Conservation (phyloP, 352 stramenopile species). For the Globisporangium cystogenes region DNA sequence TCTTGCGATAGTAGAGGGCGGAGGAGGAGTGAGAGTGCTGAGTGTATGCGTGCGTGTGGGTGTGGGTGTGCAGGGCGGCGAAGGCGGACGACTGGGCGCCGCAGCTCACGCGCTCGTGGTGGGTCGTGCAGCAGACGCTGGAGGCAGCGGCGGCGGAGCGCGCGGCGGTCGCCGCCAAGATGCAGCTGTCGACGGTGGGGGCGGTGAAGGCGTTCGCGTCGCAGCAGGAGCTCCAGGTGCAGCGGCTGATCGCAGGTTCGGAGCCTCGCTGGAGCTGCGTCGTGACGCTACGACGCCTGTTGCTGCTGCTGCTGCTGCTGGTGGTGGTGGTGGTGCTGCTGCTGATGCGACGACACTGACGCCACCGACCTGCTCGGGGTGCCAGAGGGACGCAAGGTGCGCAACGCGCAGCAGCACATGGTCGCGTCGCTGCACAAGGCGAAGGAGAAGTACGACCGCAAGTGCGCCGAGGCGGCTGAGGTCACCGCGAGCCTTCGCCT, state of each 20-base stretch:
- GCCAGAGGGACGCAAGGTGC: slow-evolving; percentile 68
- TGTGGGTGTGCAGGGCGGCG: slow-evolving; percentile 24
- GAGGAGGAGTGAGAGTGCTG: neutral
- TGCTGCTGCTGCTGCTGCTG: too few species aligned
- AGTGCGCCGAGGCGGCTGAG: slow-evolving; percentile 62
- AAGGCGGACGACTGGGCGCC: slow-evolving; percentile 69
- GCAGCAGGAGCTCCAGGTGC: slow-evolving; percentile 74
- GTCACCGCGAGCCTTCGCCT: slow-evolving; percentile 26
- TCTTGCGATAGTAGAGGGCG: neutral
- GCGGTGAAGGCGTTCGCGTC: slow-evolving; percentile 59
- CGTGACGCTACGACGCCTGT: too few species aligned
- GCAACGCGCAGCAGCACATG: slow-evolving; percentile 58
- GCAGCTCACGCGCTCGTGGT: slow-evolving; percentile 54
- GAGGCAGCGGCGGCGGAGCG: slow-evolving; percentile 49
- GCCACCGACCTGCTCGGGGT: neutral
- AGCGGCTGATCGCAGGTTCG: slow-evolving; percentile 63
- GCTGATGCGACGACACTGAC: too few species aligned
- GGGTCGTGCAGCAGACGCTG: slow-evolving; percentile 43
- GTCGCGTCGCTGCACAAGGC: slow-evolving; percentile 51
- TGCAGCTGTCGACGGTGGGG: slow-evolving; percentile 53
- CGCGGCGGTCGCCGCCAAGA: slow-evolving; percentile 46
- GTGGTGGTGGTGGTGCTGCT: too few species aligned
- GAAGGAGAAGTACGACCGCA: slow-evolving; percentile 76
- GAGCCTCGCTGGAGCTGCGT: neutral
- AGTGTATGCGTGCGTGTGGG: neutral